Evolutionary conservation across 1,284 basidiomycete genomes (phyloP), one percentile per base, ranked within the genome.

Genomic region (Malassezia brasiliensis): DNA sequence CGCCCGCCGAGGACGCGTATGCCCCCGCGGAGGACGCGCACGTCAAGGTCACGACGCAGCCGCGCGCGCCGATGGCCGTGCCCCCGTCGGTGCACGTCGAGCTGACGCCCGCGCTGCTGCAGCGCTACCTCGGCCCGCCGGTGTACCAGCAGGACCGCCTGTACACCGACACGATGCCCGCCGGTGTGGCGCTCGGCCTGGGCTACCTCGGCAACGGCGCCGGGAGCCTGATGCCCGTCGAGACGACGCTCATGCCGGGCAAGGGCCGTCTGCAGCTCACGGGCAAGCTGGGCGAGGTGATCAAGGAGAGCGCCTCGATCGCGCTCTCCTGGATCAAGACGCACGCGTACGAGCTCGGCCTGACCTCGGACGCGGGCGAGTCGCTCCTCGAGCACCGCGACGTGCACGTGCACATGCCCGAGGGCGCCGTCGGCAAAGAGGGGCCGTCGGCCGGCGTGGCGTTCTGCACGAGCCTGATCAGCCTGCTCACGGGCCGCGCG

Each of bases 251-350:
- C 50, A 68, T 73, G 68, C 69, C 72, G 0, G 67, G 69, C 25
- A 72, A 70, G 53, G 69, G 69, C 28, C 62, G 64, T 8, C 78
- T 96, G 2, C 89, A 91, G 68, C 78, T 96, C 6, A 96, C 93
- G 0, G 93, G 93, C 48, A 96, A 96, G 79, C 84, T 98, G 2
- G 93, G 93, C 48, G 93, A 98, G 69, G 93, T 96, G 58, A 96
- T 96, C 74, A 83, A 90, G 53, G 93, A 96, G 77, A 88, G 86
- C 56, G 90, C 93, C 0, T 88, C 93, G 75, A 93, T 96, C 61
- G 89, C 86, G 1, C 78, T 96, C 47, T 87, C 85, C 65, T 96
- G 88, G 87, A 85, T 94, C 55, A 94, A 93, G 77, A 80, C 84
- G 17, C 87, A 96, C 68, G 89, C 90, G 1, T 85, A 82, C 72